Base-by-base conservation (phyloP, 106 monocot species). In the Gastrodia elata region DNA sequence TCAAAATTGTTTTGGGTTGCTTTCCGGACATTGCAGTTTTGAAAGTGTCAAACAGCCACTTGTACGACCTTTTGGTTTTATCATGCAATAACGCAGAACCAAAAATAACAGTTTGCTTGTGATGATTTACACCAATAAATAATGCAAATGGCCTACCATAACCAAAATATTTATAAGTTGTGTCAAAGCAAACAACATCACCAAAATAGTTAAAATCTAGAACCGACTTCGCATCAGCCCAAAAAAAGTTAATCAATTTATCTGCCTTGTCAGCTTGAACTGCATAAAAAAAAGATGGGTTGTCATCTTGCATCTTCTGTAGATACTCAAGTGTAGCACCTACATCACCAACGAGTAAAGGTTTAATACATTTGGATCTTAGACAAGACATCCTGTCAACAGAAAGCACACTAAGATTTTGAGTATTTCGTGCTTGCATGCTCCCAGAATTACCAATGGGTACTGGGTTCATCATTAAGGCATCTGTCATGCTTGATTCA, bases 31-130 rank as follows among this genome's bases (percentile, higher is more conserved):
- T 84, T 30, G 84, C 88, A 33, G 57, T 77, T 72, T 73, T 82
- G 55, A 92, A 92, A 59, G 82, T 84, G 13, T 89, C 88, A 78
- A 92, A 84, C 67, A 92, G 74, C 84, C 92, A 92, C 73, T 74
- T 80, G 38, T 84, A 89, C 39, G 84, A 82, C 33, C 78, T 74
- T 39, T 34, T 38, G 20, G 78, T 82, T 64, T 89, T 83, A 80
- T 88, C 92, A 82, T 86, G 88, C 38, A 92, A 37, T 46, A 92
- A 72, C 28, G 80, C 84, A 44, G 88, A 74, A 57, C 84, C 91
- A 84, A 92, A 92, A n/a, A 88, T 70, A 28, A 84, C 43, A 37
- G 71, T 72, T 61, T 92, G 88, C 39, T 84, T 88, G 48, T 92
- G 91, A 71, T 92, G 86, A 64, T 92, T 92, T 46, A 92, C 32